Base-by-base conservation (phyloP, 2,329 filamentous ascomycete species). In the Colletotrichum somersetense region DNA sequence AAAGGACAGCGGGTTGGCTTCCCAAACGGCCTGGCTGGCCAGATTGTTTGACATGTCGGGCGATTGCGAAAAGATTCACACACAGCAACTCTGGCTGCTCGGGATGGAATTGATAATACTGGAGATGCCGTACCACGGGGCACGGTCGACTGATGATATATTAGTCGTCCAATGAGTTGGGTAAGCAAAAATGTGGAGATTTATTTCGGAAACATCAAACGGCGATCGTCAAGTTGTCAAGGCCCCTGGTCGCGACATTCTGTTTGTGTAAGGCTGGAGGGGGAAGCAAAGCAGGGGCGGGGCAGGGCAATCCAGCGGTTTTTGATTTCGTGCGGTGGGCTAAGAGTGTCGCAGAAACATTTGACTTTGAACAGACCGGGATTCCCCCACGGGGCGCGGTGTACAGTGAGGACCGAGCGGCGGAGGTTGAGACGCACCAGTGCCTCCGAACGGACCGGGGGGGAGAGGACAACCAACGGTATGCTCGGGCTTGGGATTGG, bases 1-100 rank as follows among this genome's bases (percentile, higher is more conserved):
- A 57, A 73, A 73, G 35, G 67, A 62, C 12, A 73, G 71, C 56
- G 67, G 66, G n/a, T 71, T 71, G 30, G 71, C 56, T 30, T 73
- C 71, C 71, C 71, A 73, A 16, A 67, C 52, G 20, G 71, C 71
- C 50, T 73, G 61, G 30, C 38, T 62, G 62, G 67, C 71, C 23
- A 73, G 48, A 23, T 71, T 48, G 52, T 71, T 71, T n/a, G 71
- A 73, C 71, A 73, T 73, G 65, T 20, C 20, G 67, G 46, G 63
- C 48, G 50, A 30, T 44, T 20, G 23, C 18, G 18, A 46, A 30
- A 12, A 12, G n/a, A 7, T n/a, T 38, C 20, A 35, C 14, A 35
- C 30, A 35, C 14, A 48, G 11, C n/a, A 35, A 8, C n/a, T 62
- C 14, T 46, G 11, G 44, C 20, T 62, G 8, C 42, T n/a, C 20